These are phyloP conservation scores for Cryoendolithus antarcticus DNA, from an alignment of 2,329 filamentous ascomycete genomes.

Conservation along the genomic window DNA sequence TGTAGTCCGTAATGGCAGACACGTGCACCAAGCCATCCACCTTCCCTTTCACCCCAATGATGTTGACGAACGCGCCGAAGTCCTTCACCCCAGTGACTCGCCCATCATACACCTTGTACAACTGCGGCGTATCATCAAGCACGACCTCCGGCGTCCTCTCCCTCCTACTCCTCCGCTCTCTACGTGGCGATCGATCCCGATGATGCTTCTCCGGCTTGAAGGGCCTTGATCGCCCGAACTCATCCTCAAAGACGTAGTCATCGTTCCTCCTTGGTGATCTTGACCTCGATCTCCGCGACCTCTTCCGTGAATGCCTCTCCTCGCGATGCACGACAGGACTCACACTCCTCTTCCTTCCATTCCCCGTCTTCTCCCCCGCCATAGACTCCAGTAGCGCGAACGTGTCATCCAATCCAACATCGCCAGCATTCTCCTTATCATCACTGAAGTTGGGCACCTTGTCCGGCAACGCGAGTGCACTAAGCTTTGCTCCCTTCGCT, in stretches of 20 bases:
- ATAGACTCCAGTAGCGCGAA: slow-evolving; percentile 82
- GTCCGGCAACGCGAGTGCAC: slow-evolving; percentile 77
- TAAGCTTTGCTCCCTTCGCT: slow-evolving; percentile 79
- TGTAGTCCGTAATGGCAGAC: slow-evolving; percentile 72
- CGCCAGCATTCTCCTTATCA: slow-evolving; percentile 31
- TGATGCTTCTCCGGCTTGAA: slow-evolving; percentile 31
- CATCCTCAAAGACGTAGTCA: slow-evolving; percentile 45
- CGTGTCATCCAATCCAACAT: slow-evolving; percentile 64
- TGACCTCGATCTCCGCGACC: slow-evolving; percentile 36
- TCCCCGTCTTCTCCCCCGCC: slow-evolving; percentile 53
- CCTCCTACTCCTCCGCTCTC: slow-evolving; percentile 32
- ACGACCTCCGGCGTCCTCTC: slow-evolving; percentile 57
- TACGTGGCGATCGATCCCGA: slow-evolving; percentile 25
- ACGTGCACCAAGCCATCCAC: slow-evolving; percentile 90
- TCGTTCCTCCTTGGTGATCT: slow-evolving; percentile 37
- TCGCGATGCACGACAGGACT: slow-evolving; percentile 41
- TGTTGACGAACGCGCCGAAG: slow-evolving; percentile 88
- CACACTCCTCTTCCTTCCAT: slow-evolving; percentile 46
- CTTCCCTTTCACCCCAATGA: slow-evolving; percentile 76
- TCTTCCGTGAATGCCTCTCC: slow-evolving; percentile 24
- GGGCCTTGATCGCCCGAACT: slow-evolving; percentile 40
- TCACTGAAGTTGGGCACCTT: slow-evolving; percentile 44
- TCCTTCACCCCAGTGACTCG: slow-evolving; percentile 86
- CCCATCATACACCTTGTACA: slow-evolving; percentile 83
- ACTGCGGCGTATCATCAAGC: slow-evolving; percentile 65